Percentiles rank a stretch among this genome's conserved stretches.
phyloP scores from a whole-genome alignment of 306 rosid species.

The Vigna radiata region DNA sequence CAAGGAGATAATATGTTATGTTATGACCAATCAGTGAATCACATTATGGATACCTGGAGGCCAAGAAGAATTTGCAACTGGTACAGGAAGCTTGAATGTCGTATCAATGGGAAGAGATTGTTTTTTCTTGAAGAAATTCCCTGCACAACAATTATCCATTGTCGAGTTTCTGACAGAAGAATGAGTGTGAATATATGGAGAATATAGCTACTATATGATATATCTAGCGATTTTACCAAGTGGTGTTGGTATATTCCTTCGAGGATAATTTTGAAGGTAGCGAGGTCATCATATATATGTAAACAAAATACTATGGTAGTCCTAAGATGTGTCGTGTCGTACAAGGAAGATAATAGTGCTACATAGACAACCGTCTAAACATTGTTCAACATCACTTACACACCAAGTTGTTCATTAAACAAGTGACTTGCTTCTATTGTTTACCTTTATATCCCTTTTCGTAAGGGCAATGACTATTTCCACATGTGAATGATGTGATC shows the following conservation, averaged over 20 bases:
- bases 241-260: not conserved
- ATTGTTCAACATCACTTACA: conserved; percentile 24
- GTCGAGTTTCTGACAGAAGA: conserved; percentile 4
- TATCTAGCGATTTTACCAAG: not conserved
- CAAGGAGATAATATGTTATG: not conserved
- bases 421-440: not conserved
- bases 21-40: not conserved
- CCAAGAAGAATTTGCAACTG: conserved; percentile 57
- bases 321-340: conserved; percentile 42
- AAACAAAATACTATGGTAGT: not conserved
- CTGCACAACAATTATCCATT: conserved; percentile 56
- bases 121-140: conserved; percentile 42
- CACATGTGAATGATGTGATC: not conserved
- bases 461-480: not conserved
- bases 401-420: conserved; percentile 12
- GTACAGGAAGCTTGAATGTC: conserved; percentile 56
- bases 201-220: not conserved
- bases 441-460: not conserved
- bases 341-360: conserved; percentile 44
- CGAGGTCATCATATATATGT: no score
- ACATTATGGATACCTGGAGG: conserved; percentile 39
- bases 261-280: not conserved
- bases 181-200: not conserved
- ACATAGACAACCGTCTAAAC: not conserved
- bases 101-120: conserved; percentile 55